A percentile compares a stretch with the other conserved stretches of the same genome.
Conservation (phyloP, 2,329 filamentous ascomycete species). For the Arachnomyces sp. region DNA sequence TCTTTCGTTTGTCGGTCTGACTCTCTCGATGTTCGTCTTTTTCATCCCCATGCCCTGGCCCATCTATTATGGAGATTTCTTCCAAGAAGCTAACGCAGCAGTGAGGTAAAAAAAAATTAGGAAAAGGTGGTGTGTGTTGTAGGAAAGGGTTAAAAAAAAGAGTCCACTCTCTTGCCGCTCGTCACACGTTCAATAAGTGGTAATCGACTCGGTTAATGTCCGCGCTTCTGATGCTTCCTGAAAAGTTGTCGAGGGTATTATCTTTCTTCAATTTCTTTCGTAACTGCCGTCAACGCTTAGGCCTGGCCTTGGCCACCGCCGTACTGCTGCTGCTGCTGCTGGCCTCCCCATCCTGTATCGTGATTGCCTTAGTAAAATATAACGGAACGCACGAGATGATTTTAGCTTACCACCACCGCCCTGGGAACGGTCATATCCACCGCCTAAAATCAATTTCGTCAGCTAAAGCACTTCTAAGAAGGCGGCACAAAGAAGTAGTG, state of each 20-base stretch:
- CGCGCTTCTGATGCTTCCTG: too few relatives aligned
- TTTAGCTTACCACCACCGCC: constrained; percentile 21
- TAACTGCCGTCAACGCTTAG: not conserved
- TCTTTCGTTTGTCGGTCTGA: not conserved
- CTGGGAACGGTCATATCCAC: constrained; percentile 20
- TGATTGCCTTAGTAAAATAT: not conserved
- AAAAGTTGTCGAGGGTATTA: too few relatives aligned
- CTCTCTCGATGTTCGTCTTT: constrained; percentile 4
- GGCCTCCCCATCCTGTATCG: constrained; percentile 7
- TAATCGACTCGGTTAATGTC: too few relatives aligned
- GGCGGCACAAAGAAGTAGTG: too few relatives aligned
- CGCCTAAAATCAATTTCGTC: constrained; percentile 13
- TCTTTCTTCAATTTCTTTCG: not conserved
- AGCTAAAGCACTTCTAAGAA: not conserved
- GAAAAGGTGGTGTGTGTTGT: too few relatives aligned
- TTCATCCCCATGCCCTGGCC: not conserved
- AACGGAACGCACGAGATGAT: not conserved
- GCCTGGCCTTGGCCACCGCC: constrained; percentile 6
- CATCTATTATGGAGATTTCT: too few relatives aligned
- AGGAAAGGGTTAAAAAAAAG: too few relatives aligned
- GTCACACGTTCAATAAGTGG: too few relatives aligned
- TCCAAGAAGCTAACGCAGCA: too few relatives aligned
- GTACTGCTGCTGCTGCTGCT: constrained; percentile 8
- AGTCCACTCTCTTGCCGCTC: too few relatives aligned
- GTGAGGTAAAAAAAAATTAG: too few relatives aligned